These are phyloP conservation scores for Fraxinus greggii DNA, from an alignment of 305 asterid species.

Conservation along the genomic window DNA sequence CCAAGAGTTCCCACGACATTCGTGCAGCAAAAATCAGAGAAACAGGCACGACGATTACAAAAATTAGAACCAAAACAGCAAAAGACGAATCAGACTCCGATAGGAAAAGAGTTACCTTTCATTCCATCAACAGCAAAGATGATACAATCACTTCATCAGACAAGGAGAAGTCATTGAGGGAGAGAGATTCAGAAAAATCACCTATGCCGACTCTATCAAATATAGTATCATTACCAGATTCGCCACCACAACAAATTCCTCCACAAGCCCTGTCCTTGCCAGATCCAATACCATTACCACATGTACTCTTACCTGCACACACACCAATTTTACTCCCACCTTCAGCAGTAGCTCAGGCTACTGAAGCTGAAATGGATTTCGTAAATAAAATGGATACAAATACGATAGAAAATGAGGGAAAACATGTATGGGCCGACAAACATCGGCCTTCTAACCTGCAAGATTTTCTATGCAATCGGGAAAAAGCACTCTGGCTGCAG, in stretches of 20 bases:
- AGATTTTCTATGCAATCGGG: constrained; percentile 66
- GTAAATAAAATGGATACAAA: constrained; percentile 23
- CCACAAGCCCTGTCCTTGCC: constrained; percentile 2
- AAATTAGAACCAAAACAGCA: constrained; percentile 25
- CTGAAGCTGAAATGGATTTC: constrained; percentile 18
- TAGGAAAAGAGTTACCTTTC: constrained; percentile 25
- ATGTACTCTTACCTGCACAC: constrained; percentile 6
- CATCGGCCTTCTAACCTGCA: constrained; percentile 56
- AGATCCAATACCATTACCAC: constrained; percentile 22
- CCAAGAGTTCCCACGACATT: constrained; percentile 29
- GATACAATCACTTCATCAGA: constrained; percentile 22
- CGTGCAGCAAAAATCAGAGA: constrained; percentile 22
- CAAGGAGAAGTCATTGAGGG: constrained; percentile 82
- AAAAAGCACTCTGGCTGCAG: constrained; percentile 52
- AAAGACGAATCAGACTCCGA: constrained; percentile 33
- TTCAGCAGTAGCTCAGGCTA: constrained; percentile 20
- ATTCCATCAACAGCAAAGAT: constrained; percentile 20
- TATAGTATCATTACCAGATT: constrained; percentile 29
- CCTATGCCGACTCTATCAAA: constrained; percentile 25
- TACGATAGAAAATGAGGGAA: constrained; percentile 25
- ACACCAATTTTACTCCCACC: constrained; percentile 23
- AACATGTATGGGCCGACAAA: constrained; percentile 59
- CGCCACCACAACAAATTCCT: constrained; percentile 26
- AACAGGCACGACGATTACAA: constrained; percentile 15
- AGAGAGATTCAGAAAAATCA: constrained; percentile 54